Evolutionary conservation across 768 basidiomycete species (phyloP), one percentile per base, ranked within the genome.

Genomic region (Podaxis sp.): DNA sequence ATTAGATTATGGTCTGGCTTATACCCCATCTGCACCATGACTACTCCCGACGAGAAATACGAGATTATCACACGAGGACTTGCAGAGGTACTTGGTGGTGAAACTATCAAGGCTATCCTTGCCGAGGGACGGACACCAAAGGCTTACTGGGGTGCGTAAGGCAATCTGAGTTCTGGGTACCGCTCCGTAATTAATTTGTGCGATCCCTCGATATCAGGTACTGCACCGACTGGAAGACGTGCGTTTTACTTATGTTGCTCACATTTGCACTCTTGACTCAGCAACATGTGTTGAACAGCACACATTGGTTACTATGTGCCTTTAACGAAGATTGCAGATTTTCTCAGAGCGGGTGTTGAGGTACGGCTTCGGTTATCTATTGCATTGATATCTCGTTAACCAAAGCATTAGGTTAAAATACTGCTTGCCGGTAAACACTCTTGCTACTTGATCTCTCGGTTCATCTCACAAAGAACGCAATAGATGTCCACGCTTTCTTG

Each of bases 261-360:
- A 48, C 39, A 4, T 30, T 7, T 56, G n/a, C 4, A 11, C 26
- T 26, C 17, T 33, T 24, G n/a, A 59, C 19, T 38, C 9, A 39
- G 62, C 53, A 22, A 64, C 63, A 36, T 53, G 59, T n/a, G 24
- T 57, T 46, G 63, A 48, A 44, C 69, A 99, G 96, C 96, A 6
- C 97, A 99, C 70, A 90, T 99, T 63, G 97, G 93, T 5, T 99
- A 99, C 82, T 96, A 97, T 73, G 96, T 96, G 0, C 88, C 97
- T 2, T 77, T 99, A 64, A 88, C 87, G 24, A 99, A 99, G 81
- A 93, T 99, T 62, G 94, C 95, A 8, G 96, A 99, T 78, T 99
- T 99, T 75, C 77, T 99, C 49, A 83, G 86, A 46, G 96, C 96
- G 0, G 96, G 88, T n/a, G 95, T 95, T 2, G 89, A 93, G 74